Evolutionary conservation across 75 land plant species (phyloP).

Genomic region (Sequoia sempervirens): DNA sequence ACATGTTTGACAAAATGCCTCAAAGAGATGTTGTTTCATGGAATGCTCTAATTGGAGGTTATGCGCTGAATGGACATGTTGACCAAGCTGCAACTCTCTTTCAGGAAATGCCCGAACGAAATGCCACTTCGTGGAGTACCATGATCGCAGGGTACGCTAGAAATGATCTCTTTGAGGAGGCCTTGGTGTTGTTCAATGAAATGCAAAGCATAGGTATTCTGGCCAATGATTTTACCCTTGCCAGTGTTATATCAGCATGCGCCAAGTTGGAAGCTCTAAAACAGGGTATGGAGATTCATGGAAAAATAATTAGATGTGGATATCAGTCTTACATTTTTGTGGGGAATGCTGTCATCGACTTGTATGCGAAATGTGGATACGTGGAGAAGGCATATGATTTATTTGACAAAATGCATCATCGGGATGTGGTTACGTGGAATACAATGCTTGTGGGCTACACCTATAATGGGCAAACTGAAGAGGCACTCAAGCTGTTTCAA

Average conservation of each 20-base stretch:
- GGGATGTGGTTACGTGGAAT: conserved; percentile 69
- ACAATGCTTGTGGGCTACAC: conserved; percentile 50
- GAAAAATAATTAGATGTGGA: conserved; percentile 31
- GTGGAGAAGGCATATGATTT: conserved; percentile 26
- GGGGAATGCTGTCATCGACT: conserved; percentile 39
- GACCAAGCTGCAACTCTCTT: conserved; percentile 36
- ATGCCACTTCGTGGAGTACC: conserved; percentile 60
- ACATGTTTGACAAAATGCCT: conserved; percentile 10
- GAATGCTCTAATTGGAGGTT: conserved; percentile 15
- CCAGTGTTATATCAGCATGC: conserved; percentile 45
- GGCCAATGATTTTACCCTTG: conserved; percentile 45
- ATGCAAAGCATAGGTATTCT: conserved; percentile 28
- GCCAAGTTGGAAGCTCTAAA: conserved; percentile 26
- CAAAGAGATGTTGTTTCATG: conserved; percentile 13
- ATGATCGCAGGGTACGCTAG: conserved; percentile 50
- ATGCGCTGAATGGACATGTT: conserved; percentile 1
- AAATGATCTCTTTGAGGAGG: conserved; percentile 24
- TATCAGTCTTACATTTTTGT: conserved; percentile 32
- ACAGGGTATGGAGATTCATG: conserved; percentile 37
- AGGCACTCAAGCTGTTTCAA: conserved; percentile 38
- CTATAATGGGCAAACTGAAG: conserved; percentile 38
- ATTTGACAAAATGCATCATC: conserved; percentile 32
- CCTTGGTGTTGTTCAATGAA: conserved; percentile 38
- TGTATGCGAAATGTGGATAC: conserved; percentile 45
- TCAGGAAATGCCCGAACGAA: conserved; percentile 24